Percentiles rank a stretch among this genome's conserved stretches.
Conservation (phyloP, 2,329 filamentous ascomycete species). For the Bipolaris bicolor region DNA sequence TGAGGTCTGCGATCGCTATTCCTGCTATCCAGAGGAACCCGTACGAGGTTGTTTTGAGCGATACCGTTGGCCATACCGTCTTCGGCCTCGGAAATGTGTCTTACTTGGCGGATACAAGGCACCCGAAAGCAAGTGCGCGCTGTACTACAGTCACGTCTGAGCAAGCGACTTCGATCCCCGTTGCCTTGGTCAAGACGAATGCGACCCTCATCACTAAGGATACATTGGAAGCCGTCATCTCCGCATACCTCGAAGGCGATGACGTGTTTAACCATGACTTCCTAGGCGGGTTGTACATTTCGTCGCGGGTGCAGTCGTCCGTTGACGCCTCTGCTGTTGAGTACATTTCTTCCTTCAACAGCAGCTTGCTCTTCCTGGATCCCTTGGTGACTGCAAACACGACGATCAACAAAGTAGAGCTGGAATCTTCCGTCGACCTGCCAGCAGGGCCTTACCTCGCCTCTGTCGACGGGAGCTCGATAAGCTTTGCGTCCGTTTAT, state of each 20-base stretch:
- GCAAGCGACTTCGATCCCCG: no score
- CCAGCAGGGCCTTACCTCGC: slow-evolving; percentile 42
- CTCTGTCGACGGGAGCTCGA: slow-evolving; percentile 8
- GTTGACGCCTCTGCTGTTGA: slow-evolving; percentile 30
- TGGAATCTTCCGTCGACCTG: slow-evolving; percentile 17
- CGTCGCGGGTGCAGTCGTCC: slow-evolving; percentile 28
- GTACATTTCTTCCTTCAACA: slow-evolving; percentile 25
- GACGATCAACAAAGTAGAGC: background rate
- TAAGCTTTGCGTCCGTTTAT: slow-evolving; percentile 36
- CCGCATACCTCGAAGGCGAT: slow-evolving; percentile 42
- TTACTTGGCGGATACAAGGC: slow-evolving; percentile 46
- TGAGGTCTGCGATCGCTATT: slow-evolving; percentile 14
- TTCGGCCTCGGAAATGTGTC: slow-evolving; percentile 48
- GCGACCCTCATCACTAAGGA: slow-evolving; percentile 36
- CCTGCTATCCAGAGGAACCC: slow-evolving; percentile 27
- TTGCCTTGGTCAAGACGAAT: slow-evolving; percentile 35
- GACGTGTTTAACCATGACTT: slow-evolving; percentile 50
- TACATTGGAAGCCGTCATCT: slow-evolving; percentile 37
- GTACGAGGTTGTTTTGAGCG: slow-evolving; percentile 26
- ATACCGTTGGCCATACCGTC: slow-evolving; percentile 39
- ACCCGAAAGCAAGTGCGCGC: slow-evolving; percentile 35
- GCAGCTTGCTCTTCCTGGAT: slow-evolving; percentile 24
- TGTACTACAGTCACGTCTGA: background rate
- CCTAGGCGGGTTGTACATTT: slow-evolving; percentile 41
- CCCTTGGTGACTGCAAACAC: slow-evolving; percentile 14